phyloP scores from a whole-genome alignment of 1,139 yeast species.

The Scheffersomyces quercinus region DNA sequence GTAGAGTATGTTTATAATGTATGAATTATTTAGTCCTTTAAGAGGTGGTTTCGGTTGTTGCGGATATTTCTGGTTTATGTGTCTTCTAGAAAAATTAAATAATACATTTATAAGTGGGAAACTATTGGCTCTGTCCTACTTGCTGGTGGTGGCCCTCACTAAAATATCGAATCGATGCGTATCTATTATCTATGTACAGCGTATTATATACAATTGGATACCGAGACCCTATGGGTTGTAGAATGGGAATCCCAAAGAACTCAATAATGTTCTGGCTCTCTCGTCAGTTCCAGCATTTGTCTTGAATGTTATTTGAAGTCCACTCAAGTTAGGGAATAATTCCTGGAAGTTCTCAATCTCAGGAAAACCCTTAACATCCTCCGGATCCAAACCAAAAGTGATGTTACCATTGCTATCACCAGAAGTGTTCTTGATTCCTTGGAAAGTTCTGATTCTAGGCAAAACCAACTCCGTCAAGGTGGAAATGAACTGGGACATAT shows the following conservation, averaged over 20 bases:
- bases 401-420: conserved; percentile 90
- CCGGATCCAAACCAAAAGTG: conserved; percentile 78
- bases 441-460: conserved; percentile 88
- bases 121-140: too few relatives aligned
- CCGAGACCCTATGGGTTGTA: conserved; percentile 12
- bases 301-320: conserved; percentile 81
- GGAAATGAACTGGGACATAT: conserved; percentile 80
- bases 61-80: too few relatives aligned
- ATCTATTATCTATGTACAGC: background rate
- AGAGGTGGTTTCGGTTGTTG: too few relatives aligned
- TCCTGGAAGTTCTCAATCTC: conserved; percentile 92
- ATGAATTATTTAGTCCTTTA: too few relatives aligned
- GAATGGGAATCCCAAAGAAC: conserved; percentile 85
- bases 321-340: conserved; percentile 83
- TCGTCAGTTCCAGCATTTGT: conserved; percentile 90
- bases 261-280: conserved; percentile 84
- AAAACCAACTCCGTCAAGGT: conserved; percentile 90
- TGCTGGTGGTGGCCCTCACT: too few relatives aligned
- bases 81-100: too few relatives aligned
- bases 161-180: too few relatives aligned
- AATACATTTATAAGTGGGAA: too few relatives aligned
- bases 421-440: conserved; percentile 70
- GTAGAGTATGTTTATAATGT: too few relatives aligned
- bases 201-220: background rate
- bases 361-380: conserved; percentile 82